Percentiles rank a stretch among this genome's conserved stretches.
Conservation (phyloP, 495 filamentous ascomycete genomes). For the Aspergillus kassunensis region DNA sequence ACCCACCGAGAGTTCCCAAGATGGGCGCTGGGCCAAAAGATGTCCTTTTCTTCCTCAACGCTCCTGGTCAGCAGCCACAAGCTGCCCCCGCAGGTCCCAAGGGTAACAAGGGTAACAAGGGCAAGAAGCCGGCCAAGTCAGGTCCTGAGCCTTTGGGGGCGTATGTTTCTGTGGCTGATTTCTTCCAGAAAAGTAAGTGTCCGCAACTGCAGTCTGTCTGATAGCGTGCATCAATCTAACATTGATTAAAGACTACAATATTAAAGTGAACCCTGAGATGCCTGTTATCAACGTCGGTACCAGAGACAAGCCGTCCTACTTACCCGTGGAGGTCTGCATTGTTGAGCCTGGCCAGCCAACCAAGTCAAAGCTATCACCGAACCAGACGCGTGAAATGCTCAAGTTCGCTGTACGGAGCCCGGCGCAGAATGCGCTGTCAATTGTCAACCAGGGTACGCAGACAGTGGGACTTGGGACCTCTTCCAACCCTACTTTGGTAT, state of each 20-base stretch:
- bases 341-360: slow-evolving; percentile 65
- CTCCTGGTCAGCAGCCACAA: slow-evolving; percentile 15
- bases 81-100: slow-evolving; percentile 11
- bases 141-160: slow-evolving; percentile 30
- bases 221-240: neutral
- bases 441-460: slow-evolving; percentile 51
- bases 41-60: slow-evolving; percentile 43
- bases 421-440: slow-evolving; percentile 59
- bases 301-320: slow-evolving; percentile 52
- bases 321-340: slow-evolving; percentile 62
- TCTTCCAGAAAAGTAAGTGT: slow-evolving; percentile 47
- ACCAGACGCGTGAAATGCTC: slow-evolving; percentile 63
- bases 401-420: slow-evolving; percentile 65
- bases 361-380: slow-evolving; percentile 43
- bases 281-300: slow-evolving; percentile 73
- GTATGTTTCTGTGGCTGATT: slow-evolving; percentile 50
- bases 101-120: slow-evolving; percentile 19
- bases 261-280: slow-evolving; percentile 32
- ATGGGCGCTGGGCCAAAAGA: slow-evolving; percentile 41
- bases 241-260: slow-evolving; percentile 37
- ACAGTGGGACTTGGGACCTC: slow-evolving; percentile 39
- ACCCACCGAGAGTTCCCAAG: slow-evolving; percentile 29
- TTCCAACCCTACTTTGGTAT: slow-evolving; percentile 12
- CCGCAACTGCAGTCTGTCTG: neutral
- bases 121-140: slow-evolving; percentile 34